phyloP scores from a whole-genome alignment of 75 land plant species.

The Sequoia sempervirens region DNA sequence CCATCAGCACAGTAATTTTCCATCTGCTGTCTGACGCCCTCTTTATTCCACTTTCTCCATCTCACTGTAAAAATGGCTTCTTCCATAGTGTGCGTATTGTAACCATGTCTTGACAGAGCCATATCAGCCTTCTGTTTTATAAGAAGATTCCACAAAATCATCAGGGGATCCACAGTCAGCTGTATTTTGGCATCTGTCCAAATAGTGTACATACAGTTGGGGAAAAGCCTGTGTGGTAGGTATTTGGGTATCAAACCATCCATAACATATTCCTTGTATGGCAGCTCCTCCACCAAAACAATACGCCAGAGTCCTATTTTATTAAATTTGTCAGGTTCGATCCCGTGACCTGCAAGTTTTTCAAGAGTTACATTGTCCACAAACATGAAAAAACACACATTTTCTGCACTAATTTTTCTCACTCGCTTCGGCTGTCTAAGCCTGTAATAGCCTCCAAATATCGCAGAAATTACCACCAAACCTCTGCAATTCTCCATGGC shows the following conservation, averaged over 20 bases:
- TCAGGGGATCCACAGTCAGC: conserved; percentile 49
- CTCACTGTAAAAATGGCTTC: conserved; percentile 69
- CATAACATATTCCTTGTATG: conserved; percentile 53
- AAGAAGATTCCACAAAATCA: conserved; percentile 40
- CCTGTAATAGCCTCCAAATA: conserved; percentile 59
- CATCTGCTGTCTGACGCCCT: conserved; percentile 46
- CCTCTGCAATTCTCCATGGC: conserved; percentile 58
- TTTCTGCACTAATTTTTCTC: conserved; percentile 28
- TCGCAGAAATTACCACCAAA: conserved; percentile 56
- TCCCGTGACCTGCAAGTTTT: conserved; percentile 25
- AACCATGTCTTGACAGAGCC: conserved; percentile 59
- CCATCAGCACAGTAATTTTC: conserved; percentile 65
- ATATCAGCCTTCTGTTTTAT: conserved; percentile 36
- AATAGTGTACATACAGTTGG: conserved; percentile 52
- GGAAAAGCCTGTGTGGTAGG: conserved; percentile 62
- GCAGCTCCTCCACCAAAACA: conserved; percentile 24
- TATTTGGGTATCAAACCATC: conserved; percentile 64
- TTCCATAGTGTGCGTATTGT: conserved; percentile 54
- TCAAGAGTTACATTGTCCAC: conserved; percentile 40
- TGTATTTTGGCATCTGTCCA: conserved; percentile 70
- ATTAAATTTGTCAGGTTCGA: conserved; percentile 10
- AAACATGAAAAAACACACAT: conserved; percentile 69
- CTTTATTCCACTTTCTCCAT: conserved; percentile 65
- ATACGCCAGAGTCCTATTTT: conserved; percentile 60
- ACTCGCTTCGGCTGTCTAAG: conserved; percentile 59